Evolutionary conservation across 2,329 filamentous ascomycete species (phyloP).

Genomic region (Colletotrichum viniferum): DNA sequence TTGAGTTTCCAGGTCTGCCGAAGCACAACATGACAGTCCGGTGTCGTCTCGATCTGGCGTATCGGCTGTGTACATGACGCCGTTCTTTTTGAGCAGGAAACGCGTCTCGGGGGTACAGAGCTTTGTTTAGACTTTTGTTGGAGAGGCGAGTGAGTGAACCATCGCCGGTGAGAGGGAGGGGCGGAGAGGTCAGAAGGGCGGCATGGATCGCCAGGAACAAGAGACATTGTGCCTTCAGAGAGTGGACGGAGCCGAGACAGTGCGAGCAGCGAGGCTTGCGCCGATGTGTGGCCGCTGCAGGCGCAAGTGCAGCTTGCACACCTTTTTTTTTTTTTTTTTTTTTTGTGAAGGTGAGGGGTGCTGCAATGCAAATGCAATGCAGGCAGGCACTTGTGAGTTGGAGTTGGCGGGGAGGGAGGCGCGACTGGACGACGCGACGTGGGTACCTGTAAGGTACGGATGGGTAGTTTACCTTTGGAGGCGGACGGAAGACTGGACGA

Average conservation of each 20-base stretch:
- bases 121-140: neutral
- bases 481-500: neutral
- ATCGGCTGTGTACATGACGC: constrained; percentile 5
- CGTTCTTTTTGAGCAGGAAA: neutral
- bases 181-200: neutral
- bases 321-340: neutral
- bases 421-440: neutral
- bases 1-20: neutral
- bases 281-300: neutral
- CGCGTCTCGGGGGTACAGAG: neutral
- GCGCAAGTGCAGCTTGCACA: neutral
- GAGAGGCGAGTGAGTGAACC: neutral
- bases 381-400: neutral
- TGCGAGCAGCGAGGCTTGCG: neutral
- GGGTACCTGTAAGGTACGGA: neutral
- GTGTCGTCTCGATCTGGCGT: neutral
- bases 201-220: constrained; percentile 12
- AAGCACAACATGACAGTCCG: neutral
- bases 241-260: neutral
- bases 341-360: neutral
- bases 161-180: neutral
- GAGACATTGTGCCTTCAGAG: neutral
- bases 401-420: neutral
- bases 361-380: neutral
- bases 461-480: neutral